Evolutionary conservation across 768 basidiomycete species (phyloP).

Genomic region (Mycena haematopus): DNA sequence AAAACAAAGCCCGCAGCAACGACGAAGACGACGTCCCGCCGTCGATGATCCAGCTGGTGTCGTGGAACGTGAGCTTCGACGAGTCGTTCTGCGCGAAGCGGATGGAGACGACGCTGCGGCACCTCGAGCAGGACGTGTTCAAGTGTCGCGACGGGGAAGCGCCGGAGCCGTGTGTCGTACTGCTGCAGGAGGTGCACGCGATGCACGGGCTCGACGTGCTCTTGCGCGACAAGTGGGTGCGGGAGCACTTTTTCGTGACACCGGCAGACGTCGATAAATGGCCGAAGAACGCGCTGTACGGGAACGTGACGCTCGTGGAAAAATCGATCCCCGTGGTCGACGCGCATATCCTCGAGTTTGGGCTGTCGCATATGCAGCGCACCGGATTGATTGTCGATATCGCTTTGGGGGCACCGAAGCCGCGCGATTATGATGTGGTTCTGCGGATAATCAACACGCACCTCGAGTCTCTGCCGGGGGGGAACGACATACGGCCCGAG

Average conservation of each 20-base stretch:
- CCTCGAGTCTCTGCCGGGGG: constrained; percentile 65
- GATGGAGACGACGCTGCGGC: constrained; percentile 52
- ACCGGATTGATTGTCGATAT: constrained; percentile 66
- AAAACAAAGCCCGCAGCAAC: constrained; percentile 37
- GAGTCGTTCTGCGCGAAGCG: constrained; percentile 47
- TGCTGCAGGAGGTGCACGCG: constrained; percentile 71
- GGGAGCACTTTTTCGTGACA: constrained; percentile 60
- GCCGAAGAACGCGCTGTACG: constrained; percentile 57
- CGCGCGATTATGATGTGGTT: constrained; percentile 47
- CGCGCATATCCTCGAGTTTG: constrained; percentile 59
- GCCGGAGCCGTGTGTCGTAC: constrained; percentile 65
- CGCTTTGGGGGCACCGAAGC: constrained; percentile 45
- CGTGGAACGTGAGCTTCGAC: constrained; percentile 75
- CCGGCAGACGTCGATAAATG: constrained; percentile 63
- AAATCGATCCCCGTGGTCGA: constrained; percentile 51
- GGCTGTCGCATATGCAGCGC: constrained; percentile 55
- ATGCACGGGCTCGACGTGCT: constrained; percentile 52
- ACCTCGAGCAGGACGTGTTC: constrained; percentile 63
- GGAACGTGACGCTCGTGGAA: constrained; percentile 75
- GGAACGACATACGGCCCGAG: constrained; percentile 46
- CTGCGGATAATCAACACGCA: constrained; percentile 77
- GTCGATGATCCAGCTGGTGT: constrained; percentile 59
- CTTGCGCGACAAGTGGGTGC: constrained; percentile 67
- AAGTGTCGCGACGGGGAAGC: constrained; percentile 49
- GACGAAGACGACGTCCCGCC: constrained; percentile 45